phyloP scores from a whole-genome alignment of 2,329 filamentous ascomycete species.

The Trichoderma sp. region DNA sequence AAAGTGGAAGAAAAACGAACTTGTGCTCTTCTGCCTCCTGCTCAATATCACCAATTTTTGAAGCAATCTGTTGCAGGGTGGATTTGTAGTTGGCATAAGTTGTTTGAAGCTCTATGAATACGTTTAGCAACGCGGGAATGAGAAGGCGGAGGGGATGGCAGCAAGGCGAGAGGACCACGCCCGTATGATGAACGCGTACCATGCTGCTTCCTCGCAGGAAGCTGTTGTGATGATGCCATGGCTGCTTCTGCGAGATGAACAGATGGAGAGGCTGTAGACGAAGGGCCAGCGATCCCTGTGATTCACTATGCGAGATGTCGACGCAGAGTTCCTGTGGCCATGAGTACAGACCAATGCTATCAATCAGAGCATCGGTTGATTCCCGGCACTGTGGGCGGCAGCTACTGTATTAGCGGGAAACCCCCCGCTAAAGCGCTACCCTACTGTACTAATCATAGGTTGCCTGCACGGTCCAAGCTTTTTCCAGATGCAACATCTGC shows the following conservation, averaged over 20 bases:
- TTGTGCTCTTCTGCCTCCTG: constrained; percentile 98
- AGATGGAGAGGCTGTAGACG: background rate
- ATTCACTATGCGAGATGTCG: background rate
- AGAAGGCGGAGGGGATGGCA: background rate
- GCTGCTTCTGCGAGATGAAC: background rate
- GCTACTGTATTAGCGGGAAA: constrained; percentile 2
- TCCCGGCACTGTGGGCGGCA: constrained; percentile 16
- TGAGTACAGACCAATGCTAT: background rate
- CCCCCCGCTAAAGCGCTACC: background rate
- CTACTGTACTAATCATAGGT: too few relatives aligned
- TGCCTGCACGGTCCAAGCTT: constrained; percentile 31
- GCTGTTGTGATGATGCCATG: constrained; percentile 39
- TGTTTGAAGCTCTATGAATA: constrained; percentile 66
- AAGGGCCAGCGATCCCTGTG: constrained; percentile 1
- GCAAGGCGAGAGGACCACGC: constrained; percentile 15
- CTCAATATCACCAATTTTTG: constrained; percentile 96
- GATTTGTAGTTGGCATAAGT: constrained; percentile 77
- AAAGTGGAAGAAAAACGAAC: constrained; percentile 51
- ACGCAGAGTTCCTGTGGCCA: constrained; percentile 11
- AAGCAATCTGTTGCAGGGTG: constrained; percentile 83
- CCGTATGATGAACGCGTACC: constrained; percentile 44
- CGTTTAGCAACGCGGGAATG: background rate
- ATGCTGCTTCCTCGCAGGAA: constrained; percentile 68
- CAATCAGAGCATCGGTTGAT: constrained; percentile 3
- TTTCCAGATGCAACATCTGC: constrained; percentile 6